phyloP scores from a whole-genome alignment of 164 flowering plant species.

The Buxus sempervirens region DNA sequence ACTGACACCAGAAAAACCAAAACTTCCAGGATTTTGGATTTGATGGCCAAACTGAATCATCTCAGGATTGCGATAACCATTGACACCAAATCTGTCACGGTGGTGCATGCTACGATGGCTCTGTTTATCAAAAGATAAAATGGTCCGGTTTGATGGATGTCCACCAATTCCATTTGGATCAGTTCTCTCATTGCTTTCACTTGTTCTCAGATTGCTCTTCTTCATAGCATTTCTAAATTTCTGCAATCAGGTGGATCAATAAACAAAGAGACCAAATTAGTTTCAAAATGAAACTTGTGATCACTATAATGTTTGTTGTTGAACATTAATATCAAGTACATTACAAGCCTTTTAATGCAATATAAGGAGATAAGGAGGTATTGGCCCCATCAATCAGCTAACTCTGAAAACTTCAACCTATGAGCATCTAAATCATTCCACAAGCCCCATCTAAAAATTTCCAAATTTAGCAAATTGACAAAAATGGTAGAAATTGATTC shows the following conservation, averaged over 20 bases:
- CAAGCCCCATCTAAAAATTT: too few species aligned
- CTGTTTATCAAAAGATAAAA: conserved; percentile 7
- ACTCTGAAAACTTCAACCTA: too few species aligned
- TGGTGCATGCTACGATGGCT: not conserved
- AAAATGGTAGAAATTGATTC: too few species aligned
- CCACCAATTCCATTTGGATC: conserved; percentile 6
- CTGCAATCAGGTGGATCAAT: conserved; percentile 8
- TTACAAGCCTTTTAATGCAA: too few species aligned
- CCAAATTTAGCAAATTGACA: too few species aligned
- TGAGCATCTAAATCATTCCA: too few species aligned
- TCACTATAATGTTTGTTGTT: too few species aligned
- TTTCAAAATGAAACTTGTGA: not conserved
- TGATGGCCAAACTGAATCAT: conserved; percentile 3
- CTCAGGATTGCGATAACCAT: conserved; percentile 1
- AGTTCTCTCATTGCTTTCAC: not conserved
- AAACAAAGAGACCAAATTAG: not conserved
- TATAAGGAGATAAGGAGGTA: too few species aligned
- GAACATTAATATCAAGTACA: too few species aligned
- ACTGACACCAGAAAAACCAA: not conserved
- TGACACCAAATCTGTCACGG: not conserved
- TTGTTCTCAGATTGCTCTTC: conserved; percentile 2
- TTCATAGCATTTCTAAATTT: conserved; percentile 24
- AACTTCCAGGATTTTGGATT: not conserved
- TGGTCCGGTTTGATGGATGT: conserved; percentile 1
- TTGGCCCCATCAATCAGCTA: too few species aligned